Percentiles rank a stretch among this genome's conserved stretches.
Conservation (phyloP, 148 eudicot genomes). For the Talinum fruticosum region DNA sequence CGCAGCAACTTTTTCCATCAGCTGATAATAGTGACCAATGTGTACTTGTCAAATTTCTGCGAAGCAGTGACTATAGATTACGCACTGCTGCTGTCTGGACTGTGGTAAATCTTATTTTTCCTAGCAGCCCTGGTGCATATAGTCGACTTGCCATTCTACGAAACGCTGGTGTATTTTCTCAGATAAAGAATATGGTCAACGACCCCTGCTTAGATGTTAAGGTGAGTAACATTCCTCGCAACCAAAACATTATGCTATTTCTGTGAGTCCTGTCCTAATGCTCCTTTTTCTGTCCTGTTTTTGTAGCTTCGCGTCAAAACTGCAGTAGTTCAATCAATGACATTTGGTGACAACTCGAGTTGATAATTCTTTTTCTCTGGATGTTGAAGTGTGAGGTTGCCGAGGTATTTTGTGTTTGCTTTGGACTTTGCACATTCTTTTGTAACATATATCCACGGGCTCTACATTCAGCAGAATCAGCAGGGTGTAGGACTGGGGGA, state of each 20-base stretch:
- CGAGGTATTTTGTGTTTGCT: slow-evolving; percentile 11
- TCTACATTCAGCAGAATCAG: slow-evolving; percentile 9
- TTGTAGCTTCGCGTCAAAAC: slow-evolving; percentile 76
- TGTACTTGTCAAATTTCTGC: slow-evolving; percentile 53
- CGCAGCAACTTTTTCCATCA: slow-evolving; percentile 57
- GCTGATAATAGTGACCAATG: slow-evolving; percentile 37
- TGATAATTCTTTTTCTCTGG: slow-evolving; percentile 22
- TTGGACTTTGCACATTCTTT: slow-evolving; percentile 12
- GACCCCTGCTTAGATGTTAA: slow-evolving; percentile 89
- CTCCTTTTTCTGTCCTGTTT: slow-evolving; percentile 9
- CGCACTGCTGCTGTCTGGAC: slow-evolving; percentile 82
- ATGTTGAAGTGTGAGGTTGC: slow-evolving; percentile 9
- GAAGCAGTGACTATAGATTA: slow-evolving; percentile 54
- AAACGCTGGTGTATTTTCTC: slow-evolving; percentile 61
- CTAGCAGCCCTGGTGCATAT: slow-evolving; percentile 63
- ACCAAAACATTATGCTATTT: background rate
- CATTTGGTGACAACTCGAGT: slow-evolving; percentile 42
- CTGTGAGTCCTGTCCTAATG: background rate
- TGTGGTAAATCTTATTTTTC: slow-evolving; percentile 69
- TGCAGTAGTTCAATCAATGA: slow-evolving; percentile 52
- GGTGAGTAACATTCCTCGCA: slow-evolving; percentile 37
- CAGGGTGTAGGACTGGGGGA: background rate
- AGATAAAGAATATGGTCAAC: slow-evolving; percentile 66
- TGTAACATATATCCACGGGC: slow-evolving; percentile 7
- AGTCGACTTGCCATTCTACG: slow-evolving; percentile 52